These are phyloP conservation scores for Amanita pseudoporphyria DNA, from an alignment of 768 basidiomycete species.

Conservation along the genomic window DNA sequence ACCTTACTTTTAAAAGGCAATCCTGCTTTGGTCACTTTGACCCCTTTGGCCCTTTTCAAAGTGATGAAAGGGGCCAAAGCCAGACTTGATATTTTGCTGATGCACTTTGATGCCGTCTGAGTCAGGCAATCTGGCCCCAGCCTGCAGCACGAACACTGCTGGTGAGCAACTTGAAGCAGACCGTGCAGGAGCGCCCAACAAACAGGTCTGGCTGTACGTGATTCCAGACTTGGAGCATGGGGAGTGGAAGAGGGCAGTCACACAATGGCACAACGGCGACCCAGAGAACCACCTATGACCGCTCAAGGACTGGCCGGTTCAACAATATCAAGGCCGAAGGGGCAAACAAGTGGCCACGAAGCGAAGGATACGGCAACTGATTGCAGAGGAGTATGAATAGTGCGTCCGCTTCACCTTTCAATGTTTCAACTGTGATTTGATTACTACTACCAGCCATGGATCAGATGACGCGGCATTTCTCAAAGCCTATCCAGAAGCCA, in stretches of 20 bases:
- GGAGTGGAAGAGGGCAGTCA: not conserved
- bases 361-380: not conserved
- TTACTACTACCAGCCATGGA: not conserved
- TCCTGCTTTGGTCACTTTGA: too few relatives aligned
- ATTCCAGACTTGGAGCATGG: not conserved
- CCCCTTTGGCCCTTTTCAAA: too few relatives aligned
- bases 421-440: not conserved
- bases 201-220: too few relatives aligned
- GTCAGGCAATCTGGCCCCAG: too few relatives aligned
- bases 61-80: too few relatives aligned
- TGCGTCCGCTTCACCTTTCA: not conserved
- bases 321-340: not conserved
- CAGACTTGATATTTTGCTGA: too few relatives aligned
- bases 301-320: not conserved
- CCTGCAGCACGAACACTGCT: too few relatives aligned
- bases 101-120: too few relatives aligned
- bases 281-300: not conserved
- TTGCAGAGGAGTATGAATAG: not conserved
- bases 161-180: too few relatives aligned
- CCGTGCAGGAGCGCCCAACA: too few relatives aligned
- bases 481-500: not conserved
- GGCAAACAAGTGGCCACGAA: not conserved
- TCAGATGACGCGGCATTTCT: not conserved
- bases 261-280: not conserved
- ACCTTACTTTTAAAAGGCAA: too few relatives aligned